Percentiles rank a stretch among this genome's conserved stretches.
These are phyloP conservation scores for Ailanthus altissimus DNA, from an alignment of 345 rosid genomes.

Conservation along the genomic window DNA sequence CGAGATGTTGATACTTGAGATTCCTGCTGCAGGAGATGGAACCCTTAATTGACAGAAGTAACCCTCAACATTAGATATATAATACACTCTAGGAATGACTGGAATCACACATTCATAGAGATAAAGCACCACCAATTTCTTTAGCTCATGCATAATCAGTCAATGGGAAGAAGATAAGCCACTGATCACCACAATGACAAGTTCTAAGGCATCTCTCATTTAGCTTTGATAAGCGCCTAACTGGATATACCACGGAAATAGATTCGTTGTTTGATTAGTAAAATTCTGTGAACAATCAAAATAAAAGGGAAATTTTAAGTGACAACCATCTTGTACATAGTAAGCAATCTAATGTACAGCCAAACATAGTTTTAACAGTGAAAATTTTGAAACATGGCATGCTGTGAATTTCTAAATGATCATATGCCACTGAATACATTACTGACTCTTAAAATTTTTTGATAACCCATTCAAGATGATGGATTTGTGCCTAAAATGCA, in stretches of 20 bases:
- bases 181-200: background rate
- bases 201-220: background rate
- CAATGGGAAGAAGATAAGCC: background rate
- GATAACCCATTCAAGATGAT: background rate
- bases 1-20: constrained; percentile 49
- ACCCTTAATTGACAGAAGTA: background rate
- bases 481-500: background rate
- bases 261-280: no score
- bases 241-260: background rate
- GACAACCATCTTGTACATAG: background rate
- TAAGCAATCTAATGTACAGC: no score
- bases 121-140: background rate
- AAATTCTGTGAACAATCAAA: background rate
- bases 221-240: background rate
- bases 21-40: constrained; percentile 36
- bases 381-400: background rate
- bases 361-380: background rate
- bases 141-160: background rate
- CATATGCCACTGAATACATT: background rate
- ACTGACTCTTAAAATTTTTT: background rate
- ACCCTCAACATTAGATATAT: background rate
- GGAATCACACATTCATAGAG: background rate
- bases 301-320: background rate
- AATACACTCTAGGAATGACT: background rate
- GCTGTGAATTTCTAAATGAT: background rate